phyloP scores from a whole-genome alignment of 352 stramenopile species.

The Phytophthora chlamydospora region DNA sequence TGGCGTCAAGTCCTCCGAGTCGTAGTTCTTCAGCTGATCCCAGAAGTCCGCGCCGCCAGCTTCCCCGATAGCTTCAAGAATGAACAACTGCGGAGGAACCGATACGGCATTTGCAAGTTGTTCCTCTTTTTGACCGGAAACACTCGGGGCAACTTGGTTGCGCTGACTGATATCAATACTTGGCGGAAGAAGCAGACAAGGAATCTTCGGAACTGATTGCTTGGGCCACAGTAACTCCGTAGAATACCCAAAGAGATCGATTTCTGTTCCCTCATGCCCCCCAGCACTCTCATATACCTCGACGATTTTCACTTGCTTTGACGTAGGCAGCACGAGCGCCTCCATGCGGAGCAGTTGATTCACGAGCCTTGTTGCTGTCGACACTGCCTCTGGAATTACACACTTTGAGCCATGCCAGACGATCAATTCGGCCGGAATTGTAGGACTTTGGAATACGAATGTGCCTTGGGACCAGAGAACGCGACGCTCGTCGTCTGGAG shows the following conservation, averaged over 20 bases:
- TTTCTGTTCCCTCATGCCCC: slow-evolving; percentile 4
- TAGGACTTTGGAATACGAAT: slow-evolving; percentile 49
- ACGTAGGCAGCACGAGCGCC: background rate
- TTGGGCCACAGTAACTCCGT: slow-evolving; percentile 44
- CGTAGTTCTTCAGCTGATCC: slow-evolving; percentile 65
- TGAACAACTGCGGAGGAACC: slow-evolving; percentile 40
- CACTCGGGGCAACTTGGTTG: background rate
- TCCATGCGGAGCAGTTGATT: slow-evolving; percentile 35
- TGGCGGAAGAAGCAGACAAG: background rate
- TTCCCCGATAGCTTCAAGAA: slow-evolving; percentile 33
- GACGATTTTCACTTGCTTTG: slow-evolving; percentile 7
- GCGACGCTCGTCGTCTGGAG: slow-evolving; percentile 12
- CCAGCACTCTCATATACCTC: slow-evolving; percentile 9
- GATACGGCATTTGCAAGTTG: background rate
- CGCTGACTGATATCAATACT: background rate
- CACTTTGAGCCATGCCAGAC: slow-evolving; percentile 51
- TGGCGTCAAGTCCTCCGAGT: slow-evolving; percentile 58
- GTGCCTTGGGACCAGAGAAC: slow-evolving; percentile 48
- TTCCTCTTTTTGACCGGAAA: background rate
- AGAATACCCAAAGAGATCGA: slow-evolving; percentile 47
- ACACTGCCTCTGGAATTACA: slow-evolving; percentile 31
- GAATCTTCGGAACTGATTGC: background rate
- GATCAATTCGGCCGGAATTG: slow-evolving; percentile 24
- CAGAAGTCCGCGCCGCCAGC: slow-evolving; percentile 27
- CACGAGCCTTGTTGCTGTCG: slow-evolving; percentile 22